Percentiles rank a stretch among this genome's conserved stretches.
These are phyloP conservation scores for Filosporella fistucella DNA, from an alignment of 495 filamentous ascomycete genomes.

Conservation along the genomic window DNA sequence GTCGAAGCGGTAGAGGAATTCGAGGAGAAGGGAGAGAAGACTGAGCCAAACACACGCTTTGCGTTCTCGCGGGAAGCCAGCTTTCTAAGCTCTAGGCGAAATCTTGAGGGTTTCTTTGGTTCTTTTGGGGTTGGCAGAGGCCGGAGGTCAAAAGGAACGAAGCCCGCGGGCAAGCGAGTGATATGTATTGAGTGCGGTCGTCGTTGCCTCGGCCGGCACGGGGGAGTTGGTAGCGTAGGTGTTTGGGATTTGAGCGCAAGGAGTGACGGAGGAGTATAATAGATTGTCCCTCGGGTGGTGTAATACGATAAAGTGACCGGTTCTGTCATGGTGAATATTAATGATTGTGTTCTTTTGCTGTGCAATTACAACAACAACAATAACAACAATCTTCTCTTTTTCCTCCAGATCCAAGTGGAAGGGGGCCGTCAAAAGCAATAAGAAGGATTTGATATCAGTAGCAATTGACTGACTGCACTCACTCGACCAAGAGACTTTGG, in stretches of 20 bases:
- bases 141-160: slow-evolving; percentile 42
- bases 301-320: slow-evolving; percentile 4
- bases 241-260: slow-evolving; percentile 1
- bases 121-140: slow-evolving; percentile 21
- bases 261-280: slow-evolving; percentile 12
- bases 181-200: slow-evolving; percentile 53
- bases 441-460: no score
- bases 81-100: slow-evolving; percentile 28
- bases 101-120: slow-evolving; percentile 22
- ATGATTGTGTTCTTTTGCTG: slow-evolving; percentile 1
- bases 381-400: no score
- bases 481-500: slow-evolving; percentile 5
- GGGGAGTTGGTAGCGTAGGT: slow-evolving; percentile 33
- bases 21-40: slow-evolving; percentile 26
- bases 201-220: slow-evolving; percentile 44
- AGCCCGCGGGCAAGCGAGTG: slow-evolving; percentile 46
- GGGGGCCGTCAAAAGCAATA: slow-evolving; percentile 3
- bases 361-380: not conserved
- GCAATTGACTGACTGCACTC: not conserved
- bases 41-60: slow-evolving; percentile 30
- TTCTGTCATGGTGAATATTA: slow-evolving; percentile 21
- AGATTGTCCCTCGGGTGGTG: slow-evolving; percentile 16
- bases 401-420: no score
- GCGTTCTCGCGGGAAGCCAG: slow-evolving; percentile 30
- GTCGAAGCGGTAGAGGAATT: slow-evolving; percentile 15